Conservation (phyloP, 352 stramenopile genomes). For the Peronospora farinosa region DNA sequence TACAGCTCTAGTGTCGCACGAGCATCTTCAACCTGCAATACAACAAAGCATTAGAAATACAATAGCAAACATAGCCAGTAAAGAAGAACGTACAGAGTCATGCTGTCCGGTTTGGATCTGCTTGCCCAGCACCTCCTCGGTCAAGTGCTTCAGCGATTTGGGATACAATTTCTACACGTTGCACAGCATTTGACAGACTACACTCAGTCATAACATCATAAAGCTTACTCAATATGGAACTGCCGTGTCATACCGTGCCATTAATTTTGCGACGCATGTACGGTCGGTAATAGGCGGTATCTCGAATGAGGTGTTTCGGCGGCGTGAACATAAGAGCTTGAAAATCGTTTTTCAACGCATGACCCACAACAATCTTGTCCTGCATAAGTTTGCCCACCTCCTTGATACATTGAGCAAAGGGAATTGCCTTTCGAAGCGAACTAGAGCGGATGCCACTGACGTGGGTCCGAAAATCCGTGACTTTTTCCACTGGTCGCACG, state of each 20-base stretch:
- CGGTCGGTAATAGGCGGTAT: slow-evolving; percentile 77
- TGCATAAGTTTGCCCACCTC: slow-evolving; percentile 76
- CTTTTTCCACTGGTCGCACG: slow-evolving; percentile 74
- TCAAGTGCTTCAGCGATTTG: slow-evolving; percentile 74
- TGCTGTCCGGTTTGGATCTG: slow-evolving; percentile 81
- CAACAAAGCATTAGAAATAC: background rate
- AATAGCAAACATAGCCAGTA: background rate
- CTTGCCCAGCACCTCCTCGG: slow-evolving; percentile 54
- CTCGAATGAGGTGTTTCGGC: slow-evolving; percentile 69
- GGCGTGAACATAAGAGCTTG: slow-evolving; percentile 82
- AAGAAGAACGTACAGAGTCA: slow-evolving; percentile 55
- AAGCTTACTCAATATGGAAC: background rate
- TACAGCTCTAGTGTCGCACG: slow-evolving; percentile 70
- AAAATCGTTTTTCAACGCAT: slow-evolving; percentile 84
- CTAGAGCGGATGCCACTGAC: slow-evolving; percentile 77
- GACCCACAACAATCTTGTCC: slow-evolving; percentile 78
- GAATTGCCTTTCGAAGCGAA: slow-evolving; percentile 64
- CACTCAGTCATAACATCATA: background rate
- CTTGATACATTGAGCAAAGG: slow-evolving; percentile 74
- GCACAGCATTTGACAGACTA: background rate
- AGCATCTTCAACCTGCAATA: slow-evolving; percentile 66
- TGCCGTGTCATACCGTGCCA: slow-evolving; percentile 47
- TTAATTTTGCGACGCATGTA: slow-evolving; percentile 85
- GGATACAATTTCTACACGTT: slow-evolving; percentile 71
- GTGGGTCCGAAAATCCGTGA: slow-evolving; percentile 84